Base-by-base conservation (phyloP, 169 alveolate genomes). In the Plasmodium malariae region DNA sequence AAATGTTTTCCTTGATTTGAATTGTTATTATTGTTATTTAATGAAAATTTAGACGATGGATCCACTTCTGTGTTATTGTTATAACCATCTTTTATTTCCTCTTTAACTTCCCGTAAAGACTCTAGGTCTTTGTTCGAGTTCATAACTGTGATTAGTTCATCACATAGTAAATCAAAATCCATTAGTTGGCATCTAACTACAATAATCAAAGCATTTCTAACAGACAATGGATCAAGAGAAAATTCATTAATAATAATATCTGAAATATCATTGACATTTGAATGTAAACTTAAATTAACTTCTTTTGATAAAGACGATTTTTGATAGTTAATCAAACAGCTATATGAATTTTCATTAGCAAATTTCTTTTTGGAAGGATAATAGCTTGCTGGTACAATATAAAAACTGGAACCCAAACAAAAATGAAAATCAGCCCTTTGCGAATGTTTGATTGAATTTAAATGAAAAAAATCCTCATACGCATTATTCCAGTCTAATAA, bases 401-500 rank as follows among this genome's bases (percentile, higher is more conserved):
- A 96, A 76, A 95, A 73, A 24, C 94, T 87, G n/a, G 96, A 87
- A 19, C 97, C 97, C 28, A 95, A 72, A 19, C 96, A 87, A 34
- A 95, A 88, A 68, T 95, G 97, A 37, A 93, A 83, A 37, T 93
- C 96, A 3, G 97, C 96, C 26, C 48, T 87, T 71, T 93, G 92
- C 12, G 97, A 69, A 69, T 93, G 73, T 55, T 72, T 32, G 12
- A 89, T 69, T 12, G 97, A 90, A 21, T 72, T 88, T 71, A 73
- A 67, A 76, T 93, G 95, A 59, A 89, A 94, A 60, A 87, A 93
- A 40, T 70, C 89, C 92, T 95, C 97, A 86, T 95, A 95, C 0
- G 94, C 48, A 88, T 95, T 96, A 83, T 88, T 91, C 97, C 97
- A 95, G 60, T 95, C 97, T 93, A 95, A 89, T 54, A 95, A 86